A percentile compares a stretch with the other conserved stretches of the same genome.
Evolutionary conservation across 139 green algal genomes (phyloP).

Genomic region (Chlorella sp.): DNA sequence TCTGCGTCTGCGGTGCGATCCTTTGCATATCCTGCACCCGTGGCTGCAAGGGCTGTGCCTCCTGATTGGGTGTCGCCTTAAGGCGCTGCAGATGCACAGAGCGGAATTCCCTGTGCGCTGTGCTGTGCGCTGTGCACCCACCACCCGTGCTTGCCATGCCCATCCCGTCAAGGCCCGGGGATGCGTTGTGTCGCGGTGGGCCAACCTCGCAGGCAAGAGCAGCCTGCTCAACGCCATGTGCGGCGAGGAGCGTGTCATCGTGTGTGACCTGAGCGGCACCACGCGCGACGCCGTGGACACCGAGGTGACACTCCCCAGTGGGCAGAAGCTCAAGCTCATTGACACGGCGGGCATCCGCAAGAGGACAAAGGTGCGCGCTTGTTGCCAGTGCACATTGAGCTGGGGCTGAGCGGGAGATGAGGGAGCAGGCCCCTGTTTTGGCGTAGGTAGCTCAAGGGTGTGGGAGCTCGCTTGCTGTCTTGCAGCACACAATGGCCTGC

Average conservation of each 20-base stretch:
- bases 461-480: background rate
- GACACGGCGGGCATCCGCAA: constrained; percentile 96
- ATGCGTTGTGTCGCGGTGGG: background rate
- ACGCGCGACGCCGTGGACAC: constrained; percentile 94
- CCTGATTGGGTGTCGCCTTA: background rate
- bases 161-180: background rate
- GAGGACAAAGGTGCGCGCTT: constrained; percentile 46
- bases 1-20: too few species aligned
- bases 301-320: constrained; percentile 53
- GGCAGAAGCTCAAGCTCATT: constrained; percentile 76
- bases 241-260: constrained; percentile 86
- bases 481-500: background rate
- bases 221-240: constrained; percentile 87
- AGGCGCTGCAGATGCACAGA: background rate
- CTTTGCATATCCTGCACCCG: background rate
- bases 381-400: background rate
- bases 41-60: background rate
- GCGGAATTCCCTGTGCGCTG: background rate
- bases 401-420: background rate
- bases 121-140: background rate
- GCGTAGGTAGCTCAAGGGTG: background rate
- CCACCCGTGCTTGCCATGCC: background rate
- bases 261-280: constrained; percentile 88
- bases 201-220: constrained; percentile 67
- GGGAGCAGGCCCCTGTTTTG: background rate